These are phyloP conservation scores for Globisporangium rhizosaccharum DNA, from an alignment of 352 stramenopile species.

Conservation along the genomic window DNA sequence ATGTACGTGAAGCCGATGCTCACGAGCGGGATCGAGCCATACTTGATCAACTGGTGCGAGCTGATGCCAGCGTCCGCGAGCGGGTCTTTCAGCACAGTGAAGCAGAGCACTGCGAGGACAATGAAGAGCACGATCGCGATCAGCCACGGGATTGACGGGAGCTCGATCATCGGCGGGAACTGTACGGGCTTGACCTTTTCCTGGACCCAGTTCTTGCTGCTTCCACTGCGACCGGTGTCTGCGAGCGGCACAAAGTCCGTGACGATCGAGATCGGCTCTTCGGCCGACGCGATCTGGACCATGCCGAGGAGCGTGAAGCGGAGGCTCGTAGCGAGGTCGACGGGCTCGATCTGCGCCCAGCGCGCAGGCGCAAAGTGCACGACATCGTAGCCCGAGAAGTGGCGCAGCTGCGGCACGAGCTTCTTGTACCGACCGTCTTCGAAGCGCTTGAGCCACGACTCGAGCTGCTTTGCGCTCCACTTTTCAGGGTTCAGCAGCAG, in stretches of 20 bases:
- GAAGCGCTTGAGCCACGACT: slow-evolving; percentile 68
- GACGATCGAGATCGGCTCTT: slow-evolving; percentile 62
- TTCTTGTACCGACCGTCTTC: slow-evolving; percentile 65
- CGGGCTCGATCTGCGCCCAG: slow-evolving; percentile 53
- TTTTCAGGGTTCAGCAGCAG: slow-evolving; percentile 72
- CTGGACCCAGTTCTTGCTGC: slow-evolving; percentile 9
- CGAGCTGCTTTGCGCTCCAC: slow-evolving; percentile 76
- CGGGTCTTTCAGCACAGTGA: slow-evolving; percentile 64
- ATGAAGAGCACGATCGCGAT: slow-evolving; percentile 46
- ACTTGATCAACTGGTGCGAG: slow-evolving; percentile 66
- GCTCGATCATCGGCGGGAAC: slow-evolving; percentile 80
- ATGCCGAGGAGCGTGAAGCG: slow-evolving; percentile 85
- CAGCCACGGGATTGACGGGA: slow-evolving; percentile 55
- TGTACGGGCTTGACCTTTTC: slow-evolving; percentile 43
- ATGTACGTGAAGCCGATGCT: slow-evolving; percentile 91
- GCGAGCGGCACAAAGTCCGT: slow-evolving; percentile 70
- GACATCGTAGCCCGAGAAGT: slow-evolving; percentile 59
- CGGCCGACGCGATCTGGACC: slow-evolving; percentile 67
- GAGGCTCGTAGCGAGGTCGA: slow-evolving; percentile 66
- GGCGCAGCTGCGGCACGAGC: slow-evolving; percentile 44
- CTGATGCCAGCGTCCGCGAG: slow-evolving; percentile 51
- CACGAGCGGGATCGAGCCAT: slow-evolving; percentile 81
- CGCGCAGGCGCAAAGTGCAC: slow-evolving; percentile 57
- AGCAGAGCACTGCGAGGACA: slow-evolving; percentile 53
- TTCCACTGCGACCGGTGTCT: slow-evolving; percentile 11